Percentiles rank a stretch among this genome's conserved stretches.
Evolutionary conservation across 1,139 yeast species (phyloP).

Genomic region (Suzukiozyma palmioleophila): DNA sequence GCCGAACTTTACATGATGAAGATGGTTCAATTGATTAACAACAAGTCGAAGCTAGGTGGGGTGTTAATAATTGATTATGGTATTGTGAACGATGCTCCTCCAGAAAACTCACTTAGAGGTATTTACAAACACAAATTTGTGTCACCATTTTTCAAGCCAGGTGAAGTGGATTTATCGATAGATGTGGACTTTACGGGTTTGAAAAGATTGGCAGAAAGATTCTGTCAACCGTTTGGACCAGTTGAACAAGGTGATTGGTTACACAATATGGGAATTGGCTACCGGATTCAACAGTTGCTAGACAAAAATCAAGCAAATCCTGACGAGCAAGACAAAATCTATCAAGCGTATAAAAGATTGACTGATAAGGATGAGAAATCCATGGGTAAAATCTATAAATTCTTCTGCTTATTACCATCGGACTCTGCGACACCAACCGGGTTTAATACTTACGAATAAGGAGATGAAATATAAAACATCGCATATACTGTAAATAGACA

Average conservation of each 20-base stretch:
- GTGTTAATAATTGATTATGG: conserved; percentile 81
- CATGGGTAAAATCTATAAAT: conserved; percentile 80
- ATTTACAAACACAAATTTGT: conserved; percentile 71
- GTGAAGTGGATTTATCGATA: conserved; percentile 76
- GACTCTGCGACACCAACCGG: conserved; percentile 36
- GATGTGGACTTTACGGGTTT: conserved; percentile 77
- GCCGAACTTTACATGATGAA: conserved; percentile 51
- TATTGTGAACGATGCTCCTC: conserved; percentile 54
- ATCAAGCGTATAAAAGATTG: conserved; percentile 57
- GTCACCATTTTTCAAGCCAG: conserved; percentile 73
- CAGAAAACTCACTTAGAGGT: conserved; percentile 64
- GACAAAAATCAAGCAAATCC: conserved; percentile 26
- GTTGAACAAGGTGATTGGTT: conserved; percentile 79
- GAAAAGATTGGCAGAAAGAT: conserved; percentile 19
- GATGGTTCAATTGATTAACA: conserved; percentile 40
- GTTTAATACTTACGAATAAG: conserved; percentile 12
- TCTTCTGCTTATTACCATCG: conserved; percentile 57
- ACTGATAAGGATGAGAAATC: conserved; percentile 57
- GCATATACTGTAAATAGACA: too few species aligned
- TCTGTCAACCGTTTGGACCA: conserved; percentile 47
- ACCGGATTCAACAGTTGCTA: conserved; percentile 56
- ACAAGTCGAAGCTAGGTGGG: conserved; percentile 47
- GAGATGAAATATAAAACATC: too few species aligned
- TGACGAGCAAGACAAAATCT: conserved; percentile 42
- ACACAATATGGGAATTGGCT: conserved; percentile 71